Evolutionary conservation across 306 rosid genomes (phyloP), one percentile per base, ranked within the genome.

Genomic region (Rosa persica): DNA sequence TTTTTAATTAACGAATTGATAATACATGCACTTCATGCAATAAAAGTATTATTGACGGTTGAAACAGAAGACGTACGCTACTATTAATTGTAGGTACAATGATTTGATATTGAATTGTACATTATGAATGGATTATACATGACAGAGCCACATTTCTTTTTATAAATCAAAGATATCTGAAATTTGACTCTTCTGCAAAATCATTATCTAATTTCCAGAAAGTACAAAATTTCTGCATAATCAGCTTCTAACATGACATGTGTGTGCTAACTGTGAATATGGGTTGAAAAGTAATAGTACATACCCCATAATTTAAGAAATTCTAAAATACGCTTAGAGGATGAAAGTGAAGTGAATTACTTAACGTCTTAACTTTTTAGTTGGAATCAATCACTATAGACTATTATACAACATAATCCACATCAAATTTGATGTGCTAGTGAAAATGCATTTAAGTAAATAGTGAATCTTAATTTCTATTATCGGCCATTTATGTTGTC

Each of bases 21-120:
- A 25, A 17, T 43, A 17, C 20, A 60, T 25, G 42, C 78, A 74
- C 16, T 15, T 57, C 69, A 74, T 74, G 78, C 78, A 74, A 71
- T 48, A 71, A 55, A 23, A 40, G 5, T 55, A 23, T 8, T 20
- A 6, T 9, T 39, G 25, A 23, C 23, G 67, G 34, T 23, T 39
- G 67, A 73, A 73, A 73, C 16, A 15, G 39, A 43, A 57, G 19
- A 42, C 61, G 51, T 54, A 55, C 77, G 1, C 9, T 22, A 13
- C 22, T 39, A 47, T 38, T 73, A 36, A 54, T 38, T 12, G n/a
- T 9, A 36, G 52, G 38, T 38, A n/a, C 22, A 36, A 38, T 19
- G 65, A 36, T 52, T 51, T 51, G 27, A 48, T 34, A 10, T 51
- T 72, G 44, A 30, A 49, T 72, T 36, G 0, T 49, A 51, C 55